These are phyloP conservation scores for Lipomyces lipofer DNA, from an alignment of 805 yeast species.

Conservation along the genomic window DNA sequence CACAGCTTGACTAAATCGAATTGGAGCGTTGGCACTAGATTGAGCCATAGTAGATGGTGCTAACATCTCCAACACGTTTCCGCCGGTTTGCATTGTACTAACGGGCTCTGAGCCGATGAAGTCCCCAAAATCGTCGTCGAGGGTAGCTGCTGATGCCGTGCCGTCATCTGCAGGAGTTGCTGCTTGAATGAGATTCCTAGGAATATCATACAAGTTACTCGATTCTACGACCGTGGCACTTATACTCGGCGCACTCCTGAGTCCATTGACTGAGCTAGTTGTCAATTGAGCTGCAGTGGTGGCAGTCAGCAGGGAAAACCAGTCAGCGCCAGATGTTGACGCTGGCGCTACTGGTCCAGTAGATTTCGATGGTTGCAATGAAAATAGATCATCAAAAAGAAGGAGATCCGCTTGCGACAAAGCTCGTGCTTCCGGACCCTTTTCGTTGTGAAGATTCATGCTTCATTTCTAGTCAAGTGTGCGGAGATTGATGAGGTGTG, in stretches of 20 bases:
- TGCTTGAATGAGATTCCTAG: slow-evolving; percentile 2
- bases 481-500: too few relatives aligned
- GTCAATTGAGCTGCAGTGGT: neutral
- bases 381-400: slow-evolving; percentile 26
- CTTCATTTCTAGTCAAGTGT: too few relatives aligned
- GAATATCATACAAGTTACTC: slow-evolving; percentile 3
- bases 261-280: neutral
- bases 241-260: neutral
- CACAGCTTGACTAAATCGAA: too few relatives aligned
- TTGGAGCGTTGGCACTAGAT: too few relatives aligned
- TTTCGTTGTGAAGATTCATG: slow-evolving; percentile 1
- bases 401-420: slow-evolving; percentile 22
- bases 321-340: slow-evolving; percentile 9
- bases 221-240: neutral
- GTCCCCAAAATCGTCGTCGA: slow-evolving; percentile 24
- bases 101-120: slow-evolving; percentile 5
- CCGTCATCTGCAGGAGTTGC: slow-evolving; percentile 2
- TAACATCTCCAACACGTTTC: too few relatives aligned
- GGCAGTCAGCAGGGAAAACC: slow-evolving; percentile 15
- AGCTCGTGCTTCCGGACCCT: neutral
- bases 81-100: too few relatives aligned
- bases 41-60: too few relatives aligned
- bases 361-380: slow-evolving; percentile 1
- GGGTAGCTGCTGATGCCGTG: neutral
- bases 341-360: neutral